Base-by-base conservation (phyloP, 2,329 filamentous ascomycete genomes). In the Phoma sp. region DNA sequence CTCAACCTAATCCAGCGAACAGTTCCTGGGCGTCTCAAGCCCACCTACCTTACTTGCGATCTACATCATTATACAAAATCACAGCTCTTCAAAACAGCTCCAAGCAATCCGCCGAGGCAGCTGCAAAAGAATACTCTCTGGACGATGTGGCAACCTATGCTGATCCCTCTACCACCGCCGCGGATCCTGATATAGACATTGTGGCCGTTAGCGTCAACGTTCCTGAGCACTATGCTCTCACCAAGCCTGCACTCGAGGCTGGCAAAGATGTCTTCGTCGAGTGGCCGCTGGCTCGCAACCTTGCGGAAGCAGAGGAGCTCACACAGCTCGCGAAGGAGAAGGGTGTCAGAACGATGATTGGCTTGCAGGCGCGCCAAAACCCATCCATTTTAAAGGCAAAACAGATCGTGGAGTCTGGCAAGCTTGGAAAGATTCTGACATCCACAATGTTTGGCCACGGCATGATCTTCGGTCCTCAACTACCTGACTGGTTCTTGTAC, bases 31-130 rank as follows among this genome's bases (percentile, higher is more conserved):
- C 70, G 18, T 61, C 64, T 4, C 37, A 37, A 7, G 68, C 77
- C 4, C 78, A 81, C 52, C 63, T 80, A 1, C 74, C 70, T 1
- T 72, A 73, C 25, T 51, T 77, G 2, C 60, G 59, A 9, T 63
- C 65, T 2, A 69, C 69, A 1, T 46, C 70, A 3, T 67, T 74
- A 5, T 83, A 82, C 64, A 68, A 77, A 27, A 77, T 83, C 53
- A 75, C 77, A n/a, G 81, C 80, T 7, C 70, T 83, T 1, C 77
- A 78, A 59, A 83, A 83, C 66, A 79, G 77, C 14, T 77, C 71
- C 9, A 66, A 76, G 33, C 71, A 75, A 6, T 76, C 77, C 1
- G 79, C 80, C 0, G 58, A 72, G 40, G 71, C 65, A 13, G 77
- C 81, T 4, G 67, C 72, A 0, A 39, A 67, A 9, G 62, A 64